These are phyloP conservation scores for Lasiodiplodia hormozganensis DNA, from an alignment of 2,329 filamentous ascomycete species.

Conservation along the genomic window DNA sequence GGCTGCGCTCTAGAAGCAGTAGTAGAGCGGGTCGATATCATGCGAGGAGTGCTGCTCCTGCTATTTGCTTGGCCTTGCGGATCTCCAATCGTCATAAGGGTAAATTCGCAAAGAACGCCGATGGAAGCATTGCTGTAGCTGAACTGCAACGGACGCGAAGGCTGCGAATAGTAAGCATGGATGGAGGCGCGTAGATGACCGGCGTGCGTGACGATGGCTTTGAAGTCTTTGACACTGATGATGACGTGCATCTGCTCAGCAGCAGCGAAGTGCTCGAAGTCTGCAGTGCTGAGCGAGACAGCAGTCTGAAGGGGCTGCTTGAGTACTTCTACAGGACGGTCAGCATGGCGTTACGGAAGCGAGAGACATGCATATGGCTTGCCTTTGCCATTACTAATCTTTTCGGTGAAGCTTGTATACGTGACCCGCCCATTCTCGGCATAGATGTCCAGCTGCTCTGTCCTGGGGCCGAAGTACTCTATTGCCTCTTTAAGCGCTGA, in stretches of 20 bases:
- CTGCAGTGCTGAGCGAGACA: slow-evolving; percentile 76
- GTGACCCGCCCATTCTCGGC: slow-evolving; percentile 72
- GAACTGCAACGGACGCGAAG: slow-evolving; percentile 74
- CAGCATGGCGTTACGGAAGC: not conserved
- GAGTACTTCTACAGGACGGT: slow-evolving; percentile 64
- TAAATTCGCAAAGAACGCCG: slow-evolving; percentile 76
- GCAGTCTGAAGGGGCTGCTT: slow-evolving; percentile 83
- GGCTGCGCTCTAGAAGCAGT: slow-evolving; percentile 40
- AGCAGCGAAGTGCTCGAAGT: slow-evolving; percentile 77
- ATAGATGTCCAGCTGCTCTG: slow-evolving; percentile 81
- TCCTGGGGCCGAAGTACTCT: slow-evolving; percentile 81
- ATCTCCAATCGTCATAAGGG: slow-evolving; percentile 82
- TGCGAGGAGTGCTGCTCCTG: slow-evolving; percentile 41
- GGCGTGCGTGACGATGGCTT: slow-evolving; percentile 78
- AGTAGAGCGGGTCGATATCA: slow-evolving; percentile 49
- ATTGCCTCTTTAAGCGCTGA: slow-evolving; percentile 75
- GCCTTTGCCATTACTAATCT: slow-evolving; percentile 72
- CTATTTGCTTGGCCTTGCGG: slow-evolving; percentile 34
- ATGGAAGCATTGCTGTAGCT: slow-evolving; percentile 66
- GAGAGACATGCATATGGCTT: slow-evolving; percentile 29
- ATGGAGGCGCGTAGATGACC: slow-evolving; percentile 72
- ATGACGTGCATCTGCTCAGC: slow-evolving; percentile 80
- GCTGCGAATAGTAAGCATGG: slow-evolving; percentile 72
- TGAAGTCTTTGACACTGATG: slow-evolving; percentile 83
- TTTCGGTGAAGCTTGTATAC: slow-evolving; percentile 84